Evolutionary conservation across 345 rosid species (phyloP).

Genomic region (Sonneratia caseolaris): DNA sequence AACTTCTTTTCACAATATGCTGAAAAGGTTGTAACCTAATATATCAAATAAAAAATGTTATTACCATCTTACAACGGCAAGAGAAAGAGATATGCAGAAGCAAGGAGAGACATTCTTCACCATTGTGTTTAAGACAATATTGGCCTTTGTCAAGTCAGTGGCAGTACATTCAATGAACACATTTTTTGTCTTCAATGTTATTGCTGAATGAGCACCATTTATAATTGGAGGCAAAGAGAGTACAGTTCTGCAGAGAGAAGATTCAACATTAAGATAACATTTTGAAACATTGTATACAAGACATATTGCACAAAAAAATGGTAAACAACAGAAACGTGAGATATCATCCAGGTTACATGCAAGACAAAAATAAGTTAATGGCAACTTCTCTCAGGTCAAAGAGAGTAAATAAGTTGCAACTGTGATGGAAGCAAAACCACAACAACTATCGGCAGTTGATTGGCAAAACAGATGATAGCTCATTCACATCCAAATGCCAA

Average conservation of each 20-base stretch:
- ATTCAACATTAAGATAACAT: background rate
- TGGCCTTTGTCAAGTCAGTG: constrained; percentile 90
- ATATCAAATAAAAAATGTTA: constrained; percentile 11
- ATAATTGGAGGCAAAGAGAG: constrained; percentile 87
- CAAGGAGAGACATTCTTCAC: constrained; percentile 25
- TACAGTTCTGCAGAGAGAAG: constrained; percentile 56
- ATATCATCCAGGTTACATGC: background rate
- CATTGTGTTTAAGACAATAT: constrained; percentile 82
- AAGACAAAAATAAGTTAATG: background rate
- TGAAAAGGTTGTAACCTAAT: constrained; percentile 70
- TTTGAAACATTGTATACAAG: background rate
- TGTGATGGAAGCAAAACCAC: background rate
- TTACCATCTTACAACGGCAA: background rate
- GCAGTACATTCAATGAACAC: constrained; percentile 95
- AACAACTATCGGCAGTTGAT: background rate
- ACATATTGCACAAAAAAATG: background rate
- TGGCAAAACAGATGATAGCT: background rate
- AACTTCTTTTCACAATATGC: constrained; percentile 59
- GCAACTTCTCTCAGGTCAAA: background rate
- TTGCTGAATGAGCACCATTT: constrained; percentile 92
- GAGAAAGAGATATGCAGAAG: background rate
- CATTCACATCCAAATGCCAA: background rate
- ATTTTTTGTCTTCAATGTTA: constrained; percentile 79
- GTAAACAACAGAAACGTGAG: background rate
- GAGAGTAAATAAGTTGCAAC: background rate